Evolutionary conservation across 202 grass and related monocot genomes (phyloP).

Genomic region (Zoysia matrella): DNA sequence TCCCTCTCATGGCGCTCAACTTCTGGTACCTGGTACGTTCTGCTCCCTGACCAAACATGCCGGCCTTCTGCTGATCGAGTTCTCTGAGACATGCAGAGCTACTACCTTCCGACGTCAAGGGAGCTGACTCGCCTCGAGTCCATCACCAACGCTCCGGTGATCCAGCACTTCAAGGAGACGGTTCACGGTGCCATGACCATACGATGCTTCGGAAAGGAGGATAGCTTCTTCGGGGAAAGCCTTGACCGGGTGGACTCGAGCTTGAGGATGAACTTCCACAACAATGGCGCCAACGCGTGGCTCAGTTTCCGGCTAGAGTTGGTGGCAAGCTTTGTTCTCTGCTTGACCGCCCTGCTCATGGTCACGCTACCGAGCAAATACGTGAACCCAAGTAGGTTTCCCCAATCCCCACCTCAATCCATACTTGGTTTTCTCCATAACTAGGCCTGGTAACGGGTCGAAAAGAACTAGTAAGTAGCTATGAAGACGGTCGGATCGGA

Average conservation of each 20-base stretch:
- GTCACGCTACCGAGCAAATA: constrained; percentile 78
- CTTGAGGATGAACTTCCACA: constrained; percentile 97
- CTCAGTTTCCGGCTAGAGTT: constrained; percentile 88
- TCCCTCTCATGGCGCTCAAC: constrained; percentile 82
- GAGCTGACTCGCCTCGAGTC: constrained; percentile 94
- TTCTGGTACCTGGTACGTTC: constrained; percentile 88
- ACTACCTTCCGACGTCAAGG: constrained; percentile 86
- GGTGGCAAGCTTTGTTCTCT: constrained; percentile 83
- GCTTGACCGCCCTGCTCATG: constrained; percentile 86
- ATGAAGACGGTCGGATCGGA: too few relatives aligned
- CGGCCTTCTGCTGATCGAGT: too few relatives aligned
- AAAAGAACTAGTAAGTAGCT: too few relatives aligned
- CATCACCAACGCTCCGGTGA: constrained; percentile 95
- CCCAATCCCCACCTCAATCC: not conserved
- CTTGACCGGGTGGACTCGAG: constrained; percentile 84
- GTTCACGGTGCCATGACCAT: constrained; percentile 91
- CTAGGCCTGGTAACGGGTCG: too few relatives aligned
- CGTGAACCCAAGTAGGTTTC: constrained; percentile 65
- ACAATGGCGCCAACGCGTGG: constrained; percentile 96
- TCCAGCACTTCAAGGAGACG: constrained; percentile 97
- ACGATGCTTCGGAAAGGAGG: constrained; percentile 85
- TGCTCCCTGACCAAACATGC: too few relatives aligned
- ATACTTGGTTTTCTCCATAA: too few relatives aligned
- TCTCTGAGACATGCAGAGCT: constrained; percentile 44
- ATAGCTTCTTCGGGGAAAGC: constrained; percentile 72